Evolutionary conservation across 2,329 filamentous ascomycete genomes (phyloP), one percentile per base, ranked within the genome.

Genomic region (Verticillium albo-atrum): DNA sequence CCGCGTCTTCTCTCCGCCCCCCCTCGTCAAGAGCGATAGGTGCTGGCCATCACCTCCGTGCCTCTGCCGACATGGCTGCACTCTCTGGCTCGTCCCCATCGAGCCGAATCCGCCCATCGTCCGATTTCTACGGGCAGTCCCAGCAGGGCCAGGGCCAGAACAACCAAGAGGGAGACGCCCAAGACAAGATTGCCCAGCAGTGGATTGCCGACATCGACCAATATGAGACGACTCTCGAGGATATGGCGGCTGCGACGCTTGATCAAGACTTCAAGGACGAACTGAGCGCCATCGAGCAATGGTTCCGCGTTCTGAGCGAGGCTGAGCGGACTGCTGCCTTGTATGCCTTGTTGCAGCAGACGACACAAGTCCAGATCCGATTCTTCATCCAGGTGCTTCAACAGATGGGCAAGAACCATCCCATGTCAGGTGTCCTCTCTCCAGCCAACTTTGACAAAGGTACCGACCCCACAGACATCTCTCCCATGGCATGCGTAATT

Each of bases 191-290:
- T 65, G 92, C 94, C 56, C 93, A 97, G 79, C 93, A 99, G 76
- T 99, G 95, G 95, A 94, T 99, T 68, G 92, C 94, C 59, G 95
- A 99, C 70, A 98, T 99, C 67, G 95, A 99, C 73, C 94, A 98
- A 75, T 97, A 97, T 70, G 95, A 99, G 81, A 96, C 89, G n/a
- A 99, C 95, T 1, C 77, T 99, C 70, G 95, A 98, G 76, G 95
- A 99, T 74, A 99, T 99, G 95, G 95, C 95, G 51, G 93, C 94
- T 32, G 95, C 95, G 28, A 98, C 95, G n/a, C 81, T 98, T 58
- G 95, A 99, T 72, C 95, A 99, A 79, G 95, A 99, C 72, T 99
- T 99, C 82, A 99, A 99, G 79, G 95, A 98, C 76, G 95, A 99
- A 76, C 85, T 99, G 62, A 97, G 92, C 72, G 95, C 95, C 67